Evolutionary conservation across 176 grass and related monocot species (phyloP), one percentile per base, ranked within the genome.

Genomic region (Oryza australiensis): DNA sequence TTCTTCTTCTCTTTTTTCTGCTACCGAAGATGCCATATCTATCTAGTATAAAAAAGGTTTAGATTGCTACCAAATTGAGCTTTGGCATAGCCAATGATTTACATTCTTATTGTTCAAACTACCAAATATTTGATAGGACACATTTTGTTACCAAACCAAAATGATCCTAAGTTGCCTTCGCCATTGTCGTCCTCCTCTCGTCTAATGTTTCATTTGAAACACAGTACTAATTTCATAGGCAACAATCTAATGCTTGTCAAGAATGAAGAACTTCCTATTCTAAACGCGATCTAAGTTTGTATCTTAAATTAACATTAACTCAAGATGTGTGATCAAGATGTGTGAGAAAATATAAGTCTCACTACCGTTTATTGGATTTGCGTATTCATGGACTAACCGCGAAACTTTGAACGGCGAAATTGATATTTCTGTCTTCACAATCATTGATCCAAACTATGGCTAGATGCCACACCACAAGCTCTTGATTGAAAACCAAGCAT

Each of bases 401-500:
- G 5, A 74, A 74, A 11, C 20, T 28, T 74, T 16, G 18, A 53
- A 28, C 27, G 48, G 51, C 7, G 30, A 70, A 46, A 18, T 46
- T 46, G 29, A 27, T 63, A 64, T 46, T 38, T 70, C 16, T 55
- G 33, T 32, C 3, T 40, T 26, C 66, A 24, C 22, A 77, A 77
- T 77, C 20, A 57, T 63, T 33, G 66, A 10, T 64, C 7, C 28
- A 59, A 1, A 13, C 12, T 29, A 51, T 14, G 62, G 3, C 62
- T 20, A 62, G 37, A 71, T 82, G 51, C 72, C 53, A 82, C 53
- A 60, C 51, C 14, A 62, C 26, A 35, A 55, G 12, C 14, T 41
- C 55, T 83, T 32, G 79, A 82, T 73, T 64, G 71, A 83, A 65
- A 53, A 83, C 7, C 73, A 87, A 64, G 42, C n/a, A 45, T 72